Conservation (phyloP, 2,329 filamentous ascomycete genomes). For the Septoria linicola region DNA sequence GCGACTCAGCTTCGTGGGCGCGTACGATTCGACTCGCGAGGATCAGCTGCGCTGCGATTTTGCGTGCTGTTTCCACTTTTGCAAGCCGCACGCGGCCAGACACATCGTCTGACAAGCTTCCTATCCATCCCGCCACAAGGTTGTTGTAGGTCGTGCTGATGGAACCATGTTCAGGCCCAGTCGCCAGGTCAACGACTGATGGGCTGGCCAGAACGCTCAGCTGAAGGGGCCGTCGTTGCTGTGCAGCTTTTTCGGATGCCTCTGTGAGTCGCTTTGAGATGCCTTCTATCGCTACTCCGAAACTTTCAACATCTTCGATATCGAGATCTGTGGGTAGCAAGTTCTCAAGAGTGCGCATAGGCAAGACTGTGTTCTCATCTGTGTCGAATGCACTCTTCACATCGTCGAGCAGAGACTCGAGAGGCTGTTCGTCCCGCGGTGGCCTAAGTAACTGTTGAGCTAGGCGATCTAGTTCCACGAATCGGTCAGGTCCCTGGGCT, state of each 20-base stretch:
- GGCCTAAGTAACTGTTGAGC: not conserved
- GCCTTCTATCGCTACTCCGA: not conserved
- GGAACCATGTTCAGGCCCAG: not conserved
- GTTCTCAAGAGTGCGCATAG: slow-evolving; percentile 17
- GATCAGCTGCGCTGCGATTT: slow-evolving; percentile 39
- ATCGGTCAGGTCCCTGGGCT: not conserved
- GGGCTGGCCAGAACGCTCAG: not conserved
- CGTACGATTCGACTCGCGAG: slow-evolving; percentile 36
- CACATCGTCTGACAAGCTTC: slow-evolving; percentile 25
- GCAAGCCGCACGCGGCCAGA: slow-evolving; percentile 34
- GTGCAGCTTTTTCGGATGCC: not conserved
- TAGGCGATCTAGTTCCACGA: not conserved
- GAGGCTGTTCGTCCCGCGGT: not conserved
- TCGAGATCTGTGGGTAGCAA: not conserved
- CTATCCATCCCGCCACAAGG: slow-evolving; percentile 31
- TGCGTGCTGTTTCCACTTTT: slow-evolving; percentile 33
- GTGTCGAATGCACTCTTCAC: slow-evolving; percentile 36
- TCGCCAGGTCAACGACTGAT: not conserved
- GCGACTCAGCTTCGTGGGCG: slow-evolving; percentile 9
- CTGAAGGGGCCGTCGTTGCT: not conserved
- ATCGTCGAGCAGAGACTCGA: not conserved
- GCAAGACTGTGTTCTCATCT: slow-evolving; percentile 3
- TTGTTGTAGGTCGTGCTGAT: slow-evolving; percentile 24
- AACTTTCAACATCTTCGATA: not conserved
- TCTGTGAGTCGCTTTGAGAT: not conserved